Conservation (phyloP, 345 rosid species). For the Rhodomyrtus tomentosa region DNA sequence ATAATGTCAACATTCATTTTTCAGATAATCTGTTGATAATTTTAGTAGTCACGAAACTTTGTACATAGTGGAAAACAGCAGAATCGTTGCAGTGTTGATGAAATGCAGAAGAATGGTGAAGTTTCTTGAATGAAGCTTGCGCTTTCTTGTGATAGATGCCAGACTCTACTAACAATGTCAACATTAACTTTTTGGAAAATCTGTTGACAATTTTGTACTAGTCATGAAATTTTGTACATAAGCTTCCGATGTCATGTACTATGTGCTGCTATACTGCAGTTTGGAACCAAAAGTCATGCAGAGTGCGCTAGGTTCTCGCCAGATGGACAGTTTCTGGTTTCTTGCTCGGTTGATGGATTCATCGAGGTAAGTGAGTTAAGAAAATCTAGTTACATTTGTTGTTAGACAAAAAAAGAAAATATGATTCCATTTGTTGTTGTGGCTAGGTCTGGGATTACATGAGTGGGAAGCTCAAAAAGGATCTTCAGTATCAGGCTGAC, state of each 20-base stretch:
- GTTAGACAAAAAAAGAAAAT: background rate
- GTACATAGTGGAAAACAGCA: no score
- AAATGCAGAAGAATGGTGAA: no score
- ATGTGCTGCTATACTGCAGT: constrained; percentile 33
- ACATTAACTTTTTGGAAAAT: background rate
- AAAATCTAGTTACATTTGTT: background rate
- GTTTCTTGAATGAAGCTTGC: no score
- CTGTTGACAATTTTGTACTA: background rate
- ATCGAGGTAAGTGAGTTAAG: constrained; percentile 50
- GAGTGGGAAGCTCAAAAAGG: constrained; percentile 97
- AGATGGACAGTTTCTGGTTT: constrained; percentile 95
- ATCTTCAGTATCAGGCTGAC: constrained; percentile 96
- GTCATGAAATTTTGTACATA: background rate
- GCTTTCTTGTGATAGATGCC: no score
- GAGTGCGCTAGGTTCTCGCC: constrained; percentile 93
- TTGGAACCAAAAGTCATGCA: constrained; percentile 93
- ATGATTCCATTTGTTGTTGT: constrained; percentile 2
- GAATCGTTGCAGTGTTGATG: no score
- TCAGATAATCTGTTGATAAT: no score
- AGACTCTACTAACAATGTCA: no score
- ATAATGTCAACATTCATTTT: background rate
- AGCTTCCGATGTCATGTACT: constrained; percentile 1
- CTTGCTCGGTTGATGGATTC: constrained; percentile 95
- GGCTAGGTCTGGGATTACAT: constrained; percentile 92
- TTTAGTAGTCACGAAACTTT: no score